Conservation (phyloP, 1,284 basidiomycete species). For the Schizophyllum amplum region DNA sequence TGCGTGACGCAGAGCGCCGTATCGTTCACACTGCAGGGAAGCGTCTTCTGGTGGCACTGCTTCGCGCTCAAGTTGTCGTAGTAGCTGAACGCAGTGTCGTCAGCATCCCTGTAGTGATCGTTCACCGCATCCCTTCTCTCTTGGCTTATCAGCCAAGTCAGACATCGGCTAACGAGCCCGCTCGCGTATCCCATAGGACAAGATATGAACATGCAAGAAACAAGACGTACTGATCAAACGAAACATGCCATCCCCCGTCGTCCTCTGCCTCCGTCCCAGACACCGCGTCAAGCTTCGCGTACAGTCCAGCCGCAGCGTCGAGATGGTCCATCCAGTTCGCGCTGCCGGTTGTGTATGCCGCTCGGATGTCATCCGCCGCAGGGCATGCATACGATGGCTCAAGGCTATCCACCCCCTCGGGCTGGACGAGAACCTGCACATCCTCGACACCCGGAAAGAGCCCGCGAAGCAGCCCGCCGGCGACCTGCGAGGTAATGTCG, state of each 20-base stretch:
- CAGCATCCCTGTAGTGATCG: neutral
- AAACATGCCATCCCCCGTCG: slow-evolving; percentile 35
- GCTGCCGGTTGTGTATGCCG: slow-evolving; percentile 26
- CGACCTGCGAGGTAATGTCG: slow-evolving; percentile 40
- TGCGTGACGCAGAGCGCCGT: slow-evolving; percentile 32
- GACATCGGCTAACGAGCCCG: no score
- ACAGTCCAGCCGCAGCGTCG: slow-evolving; percentile 24
- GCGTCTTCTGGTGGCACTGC: slow-evolving; percentile 34
- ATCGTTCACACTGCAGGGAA: slow-evolving; percentile 36
- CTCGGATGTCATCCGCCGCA: slow-evolving; percentile 24
- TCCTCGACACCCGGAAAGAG: slow-evolving; percentile 29
- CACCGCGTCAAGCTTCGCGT: slow-evolving; percentile 30
- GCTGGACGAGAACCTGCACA: slow-evolving; percentile 19
- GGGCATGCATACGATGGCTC: slow-evolving; percentile 35
- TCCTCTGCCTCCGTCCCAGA: slow-evolving; percentile 30
- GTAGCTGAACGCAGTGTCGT: slow-evolving; percentile 22
- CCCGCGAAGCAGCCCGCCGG: slow-evolving; percentile 34
- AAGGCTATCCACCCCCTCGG: slow-evolving; percentile 29
- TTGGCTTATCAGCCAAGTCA: no score
- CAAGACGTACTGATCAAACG: slow-evolving; percentile 41
- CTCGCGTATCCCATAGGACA: no score
- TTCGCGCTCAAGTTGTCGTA: slow-evolving; percentile 42
- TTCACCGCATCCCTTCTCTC: no score
- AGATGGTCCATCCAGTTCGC: slow-evolving; percentile 33
- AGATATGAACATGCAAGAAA: no score